Conservation (phyloP, 140 eudicot species). For the Oenanthe javanica region DNA sequence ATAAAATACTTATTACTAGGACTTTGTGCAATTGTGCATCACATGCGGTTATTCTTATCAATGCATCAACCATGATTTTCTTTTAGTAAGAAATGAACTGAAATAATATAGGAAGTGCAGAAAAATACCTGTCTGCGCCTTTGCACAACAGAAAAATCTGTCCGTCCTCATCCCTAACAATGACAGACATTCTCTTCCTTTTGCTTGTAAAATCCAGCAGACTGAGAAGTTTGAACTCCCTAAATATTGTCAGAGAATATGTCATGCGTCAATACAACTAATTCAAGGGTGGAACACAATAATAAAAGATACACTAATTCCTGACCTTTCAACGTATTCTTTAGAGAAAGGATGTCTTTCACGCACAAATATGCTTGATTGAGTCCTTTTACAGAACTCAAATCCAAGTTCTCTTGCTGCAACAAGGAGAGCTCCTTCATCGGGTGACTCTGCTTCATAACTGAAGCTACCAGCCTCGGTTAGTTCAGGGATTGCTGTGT, state of each 20-base stretch:
- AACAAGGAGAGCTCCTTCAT: constrained; percentile 91
- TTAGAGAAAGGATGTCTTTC: constrained; percentile 50
- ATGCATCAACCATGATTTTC: neutral
- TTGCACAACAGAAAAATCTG: constrained; percentile 79
- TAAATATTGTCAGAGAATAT: constrained; percentile 14
- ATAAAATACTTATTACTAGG: neutral
- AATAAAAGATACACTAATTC: neutral
- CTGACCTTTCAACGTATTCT: constrained; percentile 67
- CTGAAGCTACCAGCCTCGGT: constrained; percentile 57
- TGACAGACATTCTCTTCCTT: constrained; percentile 94
- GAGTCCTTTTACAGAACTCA: constrained; percentile 73
- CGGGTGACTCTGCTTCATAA: constrained; percentile 95
- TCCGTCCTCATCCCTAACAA: constrained; percentile 64
- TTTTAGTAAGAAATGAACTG: neutral
- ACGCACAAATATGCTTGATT: constrained; percentile 72
- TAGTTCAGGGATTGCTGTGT: constrained; percentile 82
- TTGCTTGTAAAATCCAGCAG: constrained; percentile 89
- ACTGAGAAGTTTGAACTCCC: constrained; percentile 84
- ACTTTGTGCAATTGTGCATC: neutral
- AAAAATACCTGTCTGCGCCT: constrained; percentile 88
- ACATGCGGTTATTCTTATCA: neutral
- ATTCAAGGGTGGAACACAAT: neutral
- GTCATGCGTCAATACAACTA: constrained; percentile 5
- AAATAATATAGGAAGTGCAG: neutral
- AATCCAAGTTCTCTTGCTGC: constrained; percentile 96